phyloP scores from a whole-genome alignment of 495 filamentous ascomycete species.

The Lophium mytilinum region DNA sequence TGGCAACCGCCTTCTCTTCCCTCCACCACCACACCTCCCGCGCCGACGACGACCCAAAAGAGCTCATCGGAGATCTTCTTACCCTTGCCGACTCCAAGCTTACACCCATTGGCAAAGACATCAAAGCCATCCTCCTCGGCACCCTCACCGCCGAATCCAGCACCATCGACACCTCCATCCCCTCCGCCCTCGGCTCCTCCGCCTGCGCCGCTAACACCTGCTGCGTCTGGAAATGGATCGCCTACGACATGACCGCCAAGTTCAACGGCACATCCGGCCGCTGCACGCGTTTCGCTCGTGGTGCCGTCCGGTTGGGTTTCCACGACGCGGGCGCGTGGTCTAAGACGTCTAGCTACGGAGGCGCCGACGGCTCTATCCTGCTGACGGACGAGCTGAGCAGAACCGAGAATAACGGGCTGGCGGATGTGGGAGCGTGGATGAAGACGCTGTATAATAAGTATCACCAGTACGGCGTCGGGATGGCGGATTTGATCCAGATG shows the following conservation, averaged over 20 bases:
- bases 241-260: constrained; percentile 22
- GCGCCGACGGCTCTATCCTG: constrained; percentile 27
- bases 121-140: constrained; percentile 17
- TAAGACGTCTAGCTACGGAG: constrained; percentile 16
- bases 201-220: constrained; percentile 22
- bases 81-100: constrained; percentile 14
- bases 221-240: constrained; percentile 27
- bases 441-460: constrained; percentile 24
- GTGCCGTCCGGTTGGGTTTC: constrained; percentile 27
- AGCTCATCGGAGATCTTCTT: constrained; percentile 19
- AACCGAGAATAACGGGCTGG: constrained; percentile 19
- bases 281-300: constrained; percentile 24
- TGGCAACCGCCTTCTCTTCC: no score
- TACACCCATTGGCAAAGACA: constrained; percentile 19
- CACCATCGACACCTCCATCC: constrained; percentile 13
- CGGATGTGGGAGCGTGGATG: constrained; percentile 5
- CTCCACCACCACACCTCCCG: background rate
- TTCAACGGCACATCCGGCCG: constrained; percentile 25
- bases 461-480: constrained; percentile 18
- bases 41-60: constrained; percentile 1
- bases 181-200: constrained; percentile 15
- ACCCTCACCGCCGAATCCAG: constrained; percentile 1
- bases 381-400: constrained; percentile 22
- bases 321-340: constrained; percentile 29
- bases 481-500: constrained; percentile 29